phyloP scores from a whole-genome alignment of 1,284 basidiomycete species.

The Ceratobasidium sp. region DNA sequence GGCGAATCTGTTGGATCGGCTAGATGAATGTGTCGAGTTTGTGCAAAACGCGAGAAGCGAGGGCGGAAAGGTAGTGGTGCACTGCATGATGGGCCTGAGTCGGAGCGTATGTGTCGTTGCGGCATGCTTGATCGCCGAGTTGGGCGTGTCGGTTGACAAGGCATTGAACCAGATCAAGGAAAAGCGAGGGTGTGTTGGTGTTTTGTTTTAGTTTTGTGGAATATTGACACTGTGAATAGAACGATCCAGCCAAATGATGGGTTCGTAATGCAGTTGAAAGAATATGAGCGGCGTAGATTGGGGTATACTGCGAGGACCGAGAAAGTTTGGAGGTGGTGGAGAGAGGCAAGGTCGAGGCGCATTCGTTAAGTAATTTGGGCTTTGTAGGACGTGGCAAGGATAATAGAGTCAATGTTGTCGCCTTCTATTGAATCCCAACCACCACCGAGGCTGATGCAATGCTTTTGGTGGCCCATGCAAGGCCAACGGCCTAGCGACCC shows the following conservation, averaged over 20 bases:
- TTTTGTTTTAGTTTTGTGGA: not conserved
- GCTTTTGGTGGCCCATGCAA: too few relatives aligned
- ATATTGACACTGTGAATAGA: not conserved
- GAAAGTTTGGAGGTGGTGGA: too few relatives aligned
- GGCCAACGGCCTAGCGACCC: too few relatives aligned
- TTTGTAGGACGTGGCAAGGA: too few relatives aligned
- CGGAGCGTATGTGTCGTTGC: constrained; percentile 13
- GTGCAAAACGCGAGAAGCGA: not conserved
- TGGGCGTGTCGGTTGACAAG: not conserved
- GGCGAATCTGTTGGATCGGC: not conserved
- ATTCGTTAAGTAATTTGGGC: too few relatives aligned
- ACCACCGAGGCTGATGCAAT: too few relatives aligned
- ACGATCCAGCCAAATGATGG: constrained; percentile 1
- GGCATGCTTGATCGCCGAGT: not conserved
- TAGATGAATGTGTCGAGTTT: constrained; percentile 15
- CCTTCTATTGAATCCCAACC: too few relatives aligned
- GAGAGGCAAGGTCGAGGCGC: too few relatives aligned
- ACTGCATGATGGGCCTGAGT: constrained; percentile 10
- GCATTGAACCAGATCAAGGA: not conserved
- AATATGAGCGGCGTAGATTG: too few relatives aligned
- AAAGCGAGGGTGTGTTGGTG: constrained; percentile 1
- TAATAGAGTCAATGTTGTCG: too few relatives aligned
- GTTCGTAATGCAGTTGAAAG: not conserved
- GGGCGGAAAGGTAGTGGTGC: constrained; percentile 22
- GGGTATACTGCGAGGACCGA: too few relatives aligned